Evolutionary conservation across 345 rosid species (phyloP).

Genomic region (Streptanthus diversifolius): DNA sequence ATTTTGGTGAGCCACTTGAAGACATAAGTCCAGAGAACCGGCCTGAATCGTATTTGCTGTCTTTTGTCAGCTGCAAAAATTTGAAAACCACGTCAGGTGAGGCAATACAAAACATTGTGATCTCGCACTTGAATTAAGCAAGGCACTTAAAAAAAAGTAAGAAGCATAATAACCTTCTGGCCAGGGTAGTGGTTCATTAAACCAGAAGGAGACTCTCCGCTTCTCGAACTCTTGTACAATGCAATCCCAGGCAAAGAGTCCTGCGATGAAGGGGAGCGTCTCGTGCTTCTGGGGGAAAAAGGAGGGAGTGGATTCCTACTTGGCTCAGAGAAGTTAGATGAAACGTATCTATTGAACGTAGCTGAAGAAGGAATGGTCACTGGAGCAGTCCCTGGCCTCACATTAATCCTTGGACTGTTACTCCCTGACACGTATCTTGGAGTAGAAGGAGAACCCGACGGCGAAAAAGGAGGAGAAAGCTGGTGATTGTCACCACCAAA

Average conservation of each 20-base stretch:
- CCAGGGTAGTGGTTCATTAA: slow-evolving; percentile 50
- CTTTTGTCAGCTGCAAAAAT: slow-evolving; percentile 48
- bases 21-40: slow-evolving; percentile 81
- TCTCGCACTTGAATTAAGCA: neutral
- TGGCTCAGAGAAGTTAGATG: slow-evolving; percentile 81
- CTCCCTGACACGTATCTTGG: slow-evolving; percentile 44
- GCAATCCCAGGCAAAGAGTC: slow-evolving; percentile 74
- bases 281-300: slow-evolving; percentile 66
- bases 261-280: slow-evolving; percentile 68
- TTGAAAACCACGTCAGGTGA: slow-evolving; percentile 15
- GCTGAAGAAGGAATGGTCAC: slow-evolving; percentile 66
- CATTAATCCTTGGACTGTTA: slow-evolving; percentile 41
- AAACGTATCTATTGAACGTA: slow-evolving; percentile 47
- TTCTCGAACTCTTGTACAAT: slow-evolving; percentile 54
- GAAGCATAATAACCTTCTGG: slow-evolving; percentile 48
- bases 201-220: slow-evolving; percentile 63
- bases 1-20: slow-evolving; percentile 76
- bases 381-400: slow-evolving; percentile 72
- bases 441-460: slow-evolving; percentile 65
- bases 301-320: slow-evolving; percentile 80
- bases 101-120: neutral
- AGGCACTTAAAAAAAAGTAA: neutral
- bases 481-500: slow-evolving; percentile 60
- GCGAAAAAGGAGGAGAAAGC: slow-evolving; percentile 87
- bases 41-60: slow-evolving; percentile 76